phyloP scores from a whole-genome alignment of 805 yeast species.

The Martiniozyma abietophila region DNA sequence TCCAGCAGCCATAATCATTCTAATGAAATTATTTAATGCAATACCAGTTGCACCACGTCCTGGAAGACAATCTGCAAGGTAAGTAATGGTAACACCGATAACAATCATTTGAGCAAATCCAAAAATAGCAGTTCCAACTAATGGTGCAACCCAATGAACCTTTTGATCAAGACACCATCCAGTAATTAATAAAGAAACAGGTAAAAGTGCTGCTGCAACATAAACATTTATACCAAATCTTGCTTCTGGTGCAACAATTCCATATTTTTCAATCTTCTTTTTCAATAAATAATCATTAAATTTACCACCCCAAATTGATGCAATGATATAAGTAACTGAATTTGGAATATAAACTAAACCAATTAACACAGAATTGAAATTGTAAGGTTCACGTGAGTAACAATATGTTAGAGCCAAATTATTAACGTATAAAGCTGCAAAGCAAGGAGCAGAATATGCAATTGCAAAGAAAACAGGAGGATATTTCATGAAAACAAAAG shows the following conservation, averaged over 20 bases:
- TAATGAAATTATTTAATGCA: slow-evolving; percentile 66
- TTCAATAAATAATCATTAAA: slow-evolving; percentile 62
- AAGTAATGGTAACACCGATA: slow-evolving; percentile 73
- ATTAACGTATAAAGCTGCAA: slow-evolving; percentile 60
- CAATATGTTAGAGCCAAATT: slow-evolving; percentile 63
- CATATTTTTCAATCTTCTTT: slow-evolving; percentile 45
- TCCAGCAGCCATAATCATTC: slow-evolving; percentile 66
- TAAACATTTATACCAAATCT: slow-evolving; percentile 69
- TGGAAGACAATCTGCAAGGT: slow-evolving; percentile 75
- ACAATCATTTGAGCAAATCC: slow-evolving; percentile 81
- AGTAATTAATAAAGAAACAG: slow-evolving; percentile 58
- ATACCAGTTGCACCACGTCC: slow-evolving; percentile 87
- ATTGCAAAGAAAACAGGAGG: slow-evolving; percentile 71
- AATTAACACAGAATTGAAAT: slow-evolving; percentile 52
- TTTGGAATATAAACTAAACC: slow-evolving; percentile 81
- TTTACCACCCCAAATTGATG: slow-evolving; percentile 72
- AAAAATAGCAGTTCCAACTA: slow-evolving; percentile 71
- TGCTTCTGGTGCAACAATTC: slow-evolving; percentile 65
- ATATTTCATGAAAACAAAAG: slow-evolving; percentile 50
- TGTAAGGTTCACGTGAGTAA: slow-evolving; percentile 59
- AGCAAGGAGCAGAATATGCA: slow-evolving; percentile 59
- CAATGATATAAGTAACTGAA: slow-evolving; percentile 65
- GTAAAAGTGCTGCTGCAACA: slow-evolving; percentile 51
- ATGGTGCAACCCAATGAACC: slow-evolving; percentile 68
- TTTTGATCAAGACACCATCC: slow-evolving; percentile 75